These are phyloP conservation scores for Panicum miliaceum DNA, from an alignment of 176 grass and related monocot species.

Conservation along the genomic window DNA sequence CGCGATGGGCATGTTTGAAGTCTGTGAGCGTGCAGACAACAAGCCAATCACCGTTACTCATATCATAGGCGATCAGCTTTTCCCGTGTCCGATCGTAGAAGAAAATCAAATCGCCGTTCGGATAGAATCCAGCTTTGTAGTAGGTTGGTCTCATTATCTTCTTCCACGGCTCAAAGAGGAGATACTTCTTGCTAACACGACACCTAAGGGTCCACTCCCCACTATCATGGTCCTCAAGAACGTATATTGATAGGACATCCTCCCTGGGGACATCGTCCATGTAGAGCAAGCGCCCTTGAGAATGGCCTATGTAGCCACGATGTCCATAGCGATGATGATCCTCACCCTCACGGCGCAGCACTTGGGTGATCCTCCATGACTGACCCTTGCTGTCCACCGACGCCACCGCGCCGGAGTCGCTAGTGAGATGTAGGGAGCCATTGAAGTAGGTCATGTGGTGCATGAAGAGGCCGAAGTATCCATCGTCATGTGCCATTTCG, in stretches of 20 bases:
- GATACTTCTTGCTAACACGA: background rate
- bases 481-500: fast-evolving
- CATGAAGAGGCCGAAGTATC: fast-evolving
- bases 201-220: background rate
- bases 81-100: background rate
- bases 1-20: background rate
- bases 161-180: background rate
- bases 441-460: background rate
- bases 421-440: background rate
- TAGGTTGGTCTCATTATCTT: background rate
- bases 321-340: fast-evolving
- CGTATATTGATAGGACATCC: background rate
- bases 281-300: background rate
- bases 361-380: background rate
- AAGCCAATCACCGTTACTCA: background rate
- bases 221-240: background rate
- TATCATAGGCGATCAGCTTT: background rate
- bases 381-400: background rate
- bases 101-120: background rate
- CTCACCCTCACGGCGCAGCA: background rate
- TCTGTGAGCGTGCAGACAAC: background rate
- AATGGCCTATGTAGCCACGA: background rate
- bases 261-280: background rate
- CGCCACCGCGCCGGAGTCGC: background rate
- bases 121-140: background rate